Conservation (phyloP, 2,329 filamentous ascomycete species). For the Samsoniella hepiali region DNA sequence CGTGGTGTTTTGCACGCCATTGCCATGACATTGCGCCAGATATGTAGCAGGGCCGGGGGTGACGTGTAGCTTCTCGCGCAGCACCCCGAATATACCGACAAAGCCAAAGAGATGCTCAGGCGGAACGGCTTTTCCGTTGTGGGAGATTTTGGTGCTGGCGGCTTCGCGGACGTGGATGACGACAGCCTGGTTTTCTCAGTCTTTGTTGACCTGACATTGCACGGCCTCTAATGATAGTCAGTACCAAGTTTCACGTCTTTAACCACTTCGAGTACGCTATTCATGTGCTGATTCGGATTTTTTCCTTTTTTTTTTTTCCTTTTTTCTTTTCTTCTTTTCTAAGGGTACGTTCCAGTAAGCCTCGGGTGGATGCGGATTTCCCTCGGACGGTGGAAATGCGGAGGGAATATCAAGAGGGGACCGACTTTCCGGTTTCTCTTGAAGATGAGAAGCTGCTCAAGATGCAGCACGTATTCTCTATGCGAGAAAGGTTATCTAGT, state of each 20-base stretch:
- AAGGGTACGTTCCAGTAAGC: neutral
- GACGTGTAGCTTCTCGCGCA: slow-evolving; percentile 10
- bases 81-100: slow-evolving; percentile 18
- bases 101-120: slow-evolving; percentile 1
- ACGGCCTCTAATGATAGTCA: slow-evolving; percentile 18
- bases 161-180: slow-evolving; percentile 23
- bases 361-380: slow-evolving; percentile 12
- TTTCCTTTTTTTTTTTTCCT: neutral
- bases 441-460: neutral
- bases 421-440: neutral
- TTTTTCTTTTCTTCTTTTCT: neutral
- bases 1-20: slow-evolving; percentile 2
- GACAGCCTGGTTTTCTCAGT: slow-evolving; percentile 20
- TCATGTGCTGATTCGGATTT: no score
- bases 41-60: neutral
- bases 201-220: slow-evolving; percentile 22
- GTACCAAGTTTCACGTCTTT: neutral
- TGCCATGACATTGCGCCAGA: neutral
- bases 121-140: slow-evolving; percentile 18
- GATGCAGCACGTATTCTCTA: neutral
- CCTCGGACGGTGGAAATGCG: slow-evolving; percentile 20
- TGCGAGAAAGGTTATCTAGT: neutral
- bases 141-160: slow-evolving; percentile 14
- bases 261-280: neutral
- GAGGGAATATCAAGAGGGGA: slow-evolving; percentile 6